These are phyloP conservation scores for Talaromyces albobiverticillius DNA, from an alignment of 2,329 filamentous ascomycete genomes.

Conservation along the genomic window DNA sequence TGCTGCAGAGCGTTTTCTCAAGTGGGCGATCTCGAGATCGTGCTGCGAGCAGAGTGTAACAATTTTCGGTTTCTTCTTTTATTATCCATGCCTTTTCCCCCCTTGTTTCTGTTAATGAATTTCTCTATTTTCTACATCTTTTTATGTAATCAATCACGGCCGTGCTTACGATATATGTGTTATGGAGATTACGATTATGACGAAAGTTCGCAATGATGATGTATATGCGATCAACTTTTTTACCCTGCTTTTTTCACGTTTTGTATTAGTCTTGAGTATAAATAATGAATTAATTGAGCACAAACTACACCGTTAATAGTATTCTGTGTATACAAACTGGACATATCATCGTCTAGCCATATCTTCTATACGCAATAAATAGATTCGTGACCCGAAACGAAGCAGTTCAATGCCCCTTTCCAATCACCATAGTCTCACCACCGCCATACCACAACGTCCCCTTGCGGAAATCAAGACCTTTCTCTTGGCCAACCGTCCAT, in stretches of 20 bases:
- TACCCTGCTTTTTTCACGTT: neutral
- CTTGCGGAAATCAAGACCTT: constrained; percentile 70
- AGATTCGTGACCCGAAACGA: too few species aligned
- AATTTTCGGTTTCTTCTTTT: neutral
- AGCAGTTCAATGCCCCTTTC: constrained; percentile 41
- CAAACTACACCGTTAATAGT: too few species aligned
- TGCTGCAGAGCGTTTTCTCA: constrained; percentile 23
- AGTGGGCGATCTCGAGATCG: constrained; percentile 4
- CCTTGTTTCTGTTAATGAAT: neutral
- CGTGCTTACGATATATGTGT: constrained; percentile 4
- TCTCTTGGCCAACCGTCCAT: constrained; percentile 86
- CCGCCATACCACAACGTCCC: constrained; percentile 86
- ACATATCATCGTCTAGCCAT: too few species aligned
- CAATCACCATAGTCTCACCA: constrained; percentile 64
- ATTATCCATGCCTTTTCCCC: neutral
- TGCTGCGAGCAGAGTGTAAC: constrained; percentile 1
- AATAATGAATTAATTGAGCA: constrained; percentile 22
- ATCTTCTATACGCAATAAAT: too few species aligned
- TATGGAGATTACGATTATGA: constrained; percentile 6
- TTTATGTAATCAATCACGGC: neutral
- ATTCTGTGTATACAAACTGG: too few species aligned
- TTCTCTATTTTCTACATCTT: neutral
- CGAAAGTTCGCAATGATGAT: neutral
- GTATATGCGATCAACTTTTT: neutral
- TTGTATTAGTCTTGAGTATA: neutral